Evolutionary conservation across 177 flowering plant genomes (phyloP), one percentile per base, ranked within the genome.

Genomic region (Vitis hybrid): DNA sequence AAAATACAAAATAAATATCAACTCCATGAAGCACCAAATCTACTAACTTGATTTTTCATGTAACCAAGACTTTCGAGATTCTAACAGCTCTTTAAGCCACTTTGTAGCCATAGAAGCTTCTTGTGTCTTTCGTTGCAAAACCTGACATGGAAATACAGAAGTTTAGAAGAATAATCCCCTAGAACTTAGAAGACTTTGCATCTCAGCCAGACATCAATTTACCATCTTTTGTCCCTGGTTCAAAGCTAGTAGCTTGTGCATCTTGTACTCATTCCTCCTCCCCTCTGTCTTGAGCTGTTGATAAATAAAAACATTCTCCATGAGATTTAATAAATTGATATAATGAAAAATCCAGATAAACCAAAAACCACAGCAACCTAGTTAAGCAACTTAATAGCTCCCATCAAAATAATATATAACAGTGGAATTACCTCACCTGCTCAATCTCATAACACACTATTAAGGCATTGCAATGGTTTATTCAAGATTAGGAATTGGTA

Each of bases 201-300:
- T 20, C 8, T 9, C 11, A 58, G 56, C 57, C 44, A 5, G 57
- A 7, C 59, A 57, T 2, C 53, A 53, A 19, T 19, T 74, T 86
- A 96, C 99, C 99, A 88, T 84, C 79, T 94, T 96, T 74, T 94
- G 98, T 76, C 97, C 86, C 73, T 92, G 97, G 72, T 90, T 94
- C 72, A 92, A 80, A 67, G 97, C 92, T 70, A 90, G 71, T 14
- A 96, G 83, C 78, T 92, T 92, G 68, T 94, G 97, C 98, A 96
- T 92, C 81, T 94, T 97, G 75, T 90, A 94, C 75, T 94, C 98
- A 72, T 91, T 96, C 79, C 97, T 85, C 72, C 97, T 86, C 59
- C 97, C 96, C 75, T 96, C 97, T 82, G 94, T 94, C 86, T 90
- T 92, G 12, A 96, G 92, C 99, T 96, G 79, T 70, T 10, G 69